Evolutionary conservation across 192 early-diverging fungal genomes (phyloP), one percentile per base, ranked within the genome.

Genomic region (Podila epigama): DNA sequence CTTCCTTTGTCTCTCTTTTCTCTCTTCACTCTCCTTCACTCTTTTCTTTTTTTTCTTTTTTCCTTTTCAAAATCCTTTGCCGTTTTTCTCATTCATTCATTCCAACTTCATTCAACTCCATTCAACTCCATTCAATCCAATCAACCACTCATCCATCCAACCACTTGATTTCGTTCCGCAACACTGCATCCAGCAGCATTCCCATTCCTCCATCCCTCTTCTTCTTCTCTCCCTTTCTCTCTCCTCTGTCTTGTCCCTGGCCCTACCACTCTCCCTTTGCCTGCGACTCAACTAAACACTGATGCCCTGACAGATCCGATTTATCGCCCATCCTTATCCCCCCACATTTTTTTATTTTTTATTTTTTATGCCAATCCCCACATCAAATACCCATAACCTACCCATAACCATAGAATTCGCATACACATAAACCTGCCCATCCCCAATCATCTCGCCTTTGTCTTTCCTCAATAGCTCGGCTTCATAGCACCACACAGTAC

Each of bases 211-310:
- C 29, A 18, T 56, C 54, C 33, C 20, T 35, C 54, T 34, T 56
- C 29, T 27, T 13, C 57, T 40, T 25, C 37, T 37, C 35, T 28
- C 58, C 58, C 39, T 59, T 28, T 27, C 39, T 59, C 58, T 39
- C 58, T 60, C 20, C 36, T 11, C 39, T 12, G 29, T 27, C 36
- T 15, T 16, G 28, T 28, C 12, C 20, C 10, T 37, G 15, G 9
- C 56, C 18, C 28, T 20, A 13, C 28, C 50, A 18, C 3, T 51
- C 20, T 6, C 16, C 28, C 20, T 36, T 16, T 29, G n/a, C 44
- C 58, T 28, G 20, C 29, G n/a, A 32, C 25, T 34, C 12, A n/a
- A 12, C 27, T 35, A 34, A 40, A 32, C 33, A 25, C 25, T 13
- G 22, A 13, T 60, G 27, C 51, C 41, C 51, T 35, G 29, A 55